These are phyloP conservation scores for Scytalidium lignicola DNA, from an alignment of 2,329 filamentous ascomycete genomes.

Conservation along the genomic window DNA sequence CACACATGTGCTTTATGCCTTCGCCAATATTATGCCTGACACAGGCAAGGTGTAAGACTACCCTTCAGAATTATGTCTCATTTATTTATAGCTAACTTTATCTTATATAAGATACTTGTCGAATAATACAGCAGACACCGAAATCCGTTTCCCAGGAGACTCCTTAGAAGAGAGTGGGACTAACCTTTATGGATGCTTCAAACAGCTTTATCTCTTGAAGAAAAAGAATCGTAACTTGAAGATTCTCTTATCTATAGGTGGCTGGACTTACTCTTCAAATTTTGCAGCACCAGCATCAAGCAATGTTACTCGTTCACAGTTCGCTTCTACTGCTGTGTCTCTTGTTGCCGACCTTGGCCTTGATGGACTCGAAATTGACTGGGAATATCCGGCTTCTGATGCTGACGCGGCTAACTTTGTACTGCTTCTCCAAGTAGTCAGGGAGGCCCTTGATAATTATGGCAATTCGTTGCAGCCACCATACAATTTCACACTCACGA, in stretches of 20 bases:
- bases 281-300: constrained; percentile 64
- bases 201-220: constrained; percentile 75
- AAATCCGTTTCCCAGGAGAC: constrained; percentile 69
- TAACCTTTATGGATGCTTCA: constrained; percentile 76
- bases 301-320: constrained; percentile 32
- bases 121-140: not conserved
- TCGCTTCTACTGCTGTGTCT: constrained; percentile 12
- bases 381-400: constrained; percentile 14
- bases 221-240: constrained; percentile 74
- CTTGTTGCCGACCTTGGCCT: constrained; percentile 14
- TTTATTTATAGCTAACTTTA: no score
- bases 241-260: constrained; percentile 73
- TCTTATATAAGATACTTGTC: no score
- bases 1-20: constrained; percentile 83
- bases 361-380: constrained; percentile 20
- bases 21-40: constrained; percentile 75
- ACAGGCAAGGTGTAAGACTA: constrained; percentile 63
- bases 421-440: constrained; percentile 16
- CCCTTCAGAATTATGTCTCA: no score
- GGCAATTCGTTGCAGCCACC: constrained; percentile 33
- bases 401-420: constrained; percentile 19
- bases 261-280: constrained; percentile 77
- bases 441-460: constrained; percentile 44
- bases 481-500: constrained; percentile 49
- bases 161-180: constrained; percentile 59